Evolutionary conservation across 169 alveolate species (phyloP), one percentile per base, ranked within the genome.

Genomic region (Cryptosporidium andersoni): DNA sequence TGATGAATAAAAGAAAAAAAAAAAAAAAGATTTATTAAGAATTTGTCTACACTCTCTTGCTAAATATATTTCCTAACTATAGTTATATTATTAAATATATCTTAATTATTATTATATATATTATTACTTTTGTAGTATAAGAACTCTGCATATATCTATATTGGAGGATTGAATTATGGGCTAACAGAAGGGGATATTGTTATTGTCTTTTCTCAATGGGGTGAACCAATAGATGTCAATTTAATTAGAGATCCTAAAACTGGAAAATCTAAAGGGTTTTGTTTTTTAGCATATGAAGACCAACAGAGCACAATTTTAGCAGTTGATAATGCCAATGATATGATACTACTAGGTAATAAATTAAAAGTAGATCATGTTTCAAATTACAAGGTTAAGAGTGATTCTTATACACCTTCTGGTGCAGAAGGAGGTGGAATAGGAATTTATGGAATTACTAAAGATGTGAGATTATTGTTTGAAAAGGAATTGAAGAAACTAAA

Each of bases 121-220:
- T 9, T 9, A 49, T 9, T 49, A 49, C 55, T 0, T 9, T 1
- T 8, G 1, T 9, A 92, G 85, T 94, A 93, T 62, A 47, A 68
- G 63, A 90, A 92, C 40, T 90, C 95, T 45, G 92, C 96, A 6
- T 95, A 95, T 89, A 91, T 95, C 11, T 91, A 80, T 82, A 66
- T 93, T 1, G 91, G 95, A 6, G 98, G 98, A 43, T 91, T 98
- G 43, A 95, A 96, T 80, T 92, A 89, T 64, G 92, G 96, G 51
- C 93, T 98, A 94, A 97, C 98, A 47, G 99, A 98, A 82, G 99
- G 99, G 8, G 99, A 98, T 81, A 93, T 98, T 49, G 95, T 95
- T 12, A 96, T 94, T 3, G 99, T 97, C 8, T 97, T 97, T 91
- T 96, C 99, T 1, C 98, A 98, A 90, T 97, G 94, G 91, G 99